phyloP scores from a whole-genome alignment of 768 basidiomycete genomes.

The Xerocomellus chrysenteron region DNA sequence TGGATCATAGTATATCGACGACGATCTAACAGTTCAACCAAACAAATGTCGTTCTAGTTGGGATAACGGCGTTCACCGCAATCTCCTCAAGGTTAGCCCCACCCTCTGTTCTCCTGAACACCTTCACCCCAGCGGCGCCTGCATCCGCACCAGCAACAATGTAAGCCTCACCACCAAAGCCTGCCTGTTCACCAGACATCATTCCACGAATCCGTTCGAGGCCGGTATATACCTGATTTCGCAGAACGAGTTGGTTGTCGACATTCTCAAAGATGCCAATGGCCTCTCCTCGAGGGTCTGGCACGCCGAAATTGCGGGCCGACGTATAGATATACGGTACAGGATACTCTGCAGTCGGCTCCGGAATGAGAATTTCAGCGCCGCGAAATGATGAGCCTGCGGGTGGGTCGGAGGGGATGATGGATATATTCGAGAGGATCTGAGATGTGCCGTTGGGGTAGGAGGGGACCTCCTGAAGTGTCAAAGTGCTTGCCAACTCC shows the following conservation, averaged over 20 bases:
- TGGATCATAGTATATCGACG: too few relatives aligned
- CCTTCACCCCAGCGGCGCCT: conserved; percentile 54
- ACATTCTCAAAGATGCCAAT: conserved; percentile 60
- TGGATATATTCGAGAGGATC: conserved; percentile 50
- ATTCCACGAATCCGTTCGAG: conserved; percentile 65
- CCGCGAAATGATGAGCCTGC: too few relatives aligned
- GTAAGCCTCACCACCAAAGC: conserved; percentile 47
- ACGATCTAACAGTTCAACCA: conserved; percentile 25
- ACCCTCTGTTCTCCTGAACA: conserved; percentile 14
- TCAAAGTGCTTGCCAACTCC: conserved; percentile 56
- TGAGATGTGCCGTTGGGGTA: conserved; percentile 51
- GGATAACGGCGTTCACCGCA: conserved; percentile 53
- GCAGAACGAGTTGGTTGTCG: conserved; percentile 26
- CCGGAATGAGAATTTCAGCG: too few relatives aligned
- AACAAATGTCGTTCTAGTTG: conserved; percentile 52
- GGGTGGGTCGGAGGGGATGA: conserved; percentile 43
- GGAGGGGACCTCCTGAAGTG: conserved; percentile 49
- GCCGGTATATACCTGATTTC: conserved; percentile 48
- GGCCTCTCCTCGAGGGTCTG: conserved; percentile 56
- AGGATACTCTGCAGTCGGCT: too few relatives aligned
- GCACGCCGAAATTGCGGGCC: conserved; percentile 53
- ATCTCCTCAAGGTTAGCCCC: conserved; percentile 55
- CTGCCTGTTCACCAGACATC: conserved; percentile 47
- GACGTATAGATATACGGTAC: conserved; percentile 41
- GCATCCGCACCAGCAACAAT: conserved; percentile 54